These are phyloP conservation scores for Berberis thunbergii DNA, from an alignment of 164 flowering plant genomes.

Conservation along the genomic window DNA sequence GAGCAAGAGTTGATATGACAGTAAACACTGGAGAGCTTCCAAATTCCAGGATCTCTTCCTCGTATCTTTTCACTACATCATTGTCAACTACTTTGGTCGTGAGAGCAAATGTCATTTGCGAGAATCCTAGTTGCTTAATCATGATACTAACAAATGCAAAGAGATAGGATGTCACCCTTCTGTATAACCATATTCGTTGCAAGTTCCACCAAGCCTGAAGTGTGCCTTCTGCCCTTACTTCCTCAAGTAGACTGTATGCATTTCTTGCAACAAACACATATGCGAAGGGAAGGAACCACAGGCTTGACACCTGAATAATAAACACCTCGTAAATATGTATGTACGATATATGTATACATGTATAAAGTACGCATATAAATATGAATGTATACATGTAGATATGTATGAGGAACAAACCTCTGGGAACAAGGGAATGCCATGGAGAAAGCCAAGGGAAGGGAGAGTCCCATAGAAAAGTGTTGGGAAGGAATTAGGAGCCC, in stretches of 20 bases:
- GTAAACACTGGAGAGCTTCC: slow-evolving; percentile 56
- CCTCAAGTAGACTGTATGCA: neutral
- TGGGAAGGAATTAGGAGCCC: slow-evolving; percentile 21
- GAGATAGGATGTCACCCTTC: neutral
- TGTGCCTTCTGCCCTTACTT: neutral
- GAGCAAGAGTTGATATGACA: slow-evolving; percentile 44
- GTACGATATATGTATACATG: neutral
- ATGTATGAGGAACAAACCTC: slow-evolving; percentile 8
- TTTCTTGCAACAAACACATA: neutral
- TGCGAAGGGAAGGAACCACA: slow-evolving; percentile 42
- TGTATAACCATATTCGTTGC: slow-evolving; percentile 7
- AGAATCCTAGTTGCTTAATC: neutral
- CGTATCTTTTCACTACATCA: neutral
- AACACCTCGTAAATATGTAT: neutral
- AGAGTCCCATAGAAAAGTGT: slow-evolving; percentile 14
- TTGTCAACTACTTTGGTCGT: neutral
- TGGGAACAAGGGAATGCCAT: slow-evolving; percentile 22
- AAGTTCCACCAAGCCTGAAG: slow-evolving; percentile 14
- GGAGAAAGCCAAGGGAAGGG: slow-evolving; percentile 18
- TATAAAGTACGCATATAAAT: neutral
- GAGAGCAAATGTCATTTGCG: neutral
- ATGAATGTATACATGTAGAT: neutral
- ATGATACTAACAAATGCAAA: neutral
- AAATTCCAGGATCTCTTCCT: slow-evolving; percentile 24
- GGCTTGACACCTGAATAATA: slow-evolving; percentile 43